A percentile compares a stretch with the other conserved stretches of the same genome.
These are phyloP conservation scores for Umbilicus rupestris DNA, from an alignment of 164 flowering plant species.

Conservation along the genomic window DNA sequence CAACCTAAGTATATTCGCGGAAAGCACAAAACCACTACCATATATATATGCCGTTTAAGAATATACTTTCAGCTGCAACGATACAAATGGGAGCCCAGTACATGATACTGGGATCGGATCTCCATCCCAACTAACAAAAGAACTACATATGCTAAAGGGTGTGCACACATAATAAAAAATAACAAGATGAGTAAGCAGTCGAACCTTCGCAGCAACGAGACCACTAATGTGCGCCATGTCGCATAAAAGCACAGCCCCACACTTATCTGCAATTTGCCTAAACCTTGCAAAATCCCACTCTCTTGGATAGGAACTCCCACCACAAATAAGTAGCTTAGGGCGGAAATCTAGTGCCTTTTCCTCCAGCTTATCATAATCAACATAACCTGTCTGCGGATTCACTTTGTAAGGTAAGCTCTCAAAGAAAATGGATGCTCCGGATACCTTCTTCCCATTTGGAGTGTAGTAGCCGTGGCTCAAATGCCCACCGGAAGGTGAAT, in stretches of 20 bases:
- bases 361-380: slow-evolving; percentile 67
- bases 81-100: not conserved
- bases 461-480: slow-evolving; percentile 72
- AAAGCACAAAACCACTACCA: not conserved
- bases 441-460: slow-evolving; percentile 62
- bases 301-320: slow-evolving; percentile 43
- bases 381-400: slow-evolving; percentile 71
- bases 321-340: slow-evolving; percentile 42
- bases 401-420: slow-evolving; percentile 89
- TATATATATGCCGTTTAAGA: not conserved
- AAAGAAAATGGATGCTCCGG: slow-evolving; percentile 87
- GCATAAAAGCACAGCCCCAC: slow-evolving; percentile 39
- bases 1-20: not conserved
- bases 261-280: slow-evolving; percentile 34
- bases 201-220: slow-evolving; percentile 38
- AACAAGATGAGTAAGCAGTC: slow-evolving; percentile 5
- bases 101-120: not conserved
- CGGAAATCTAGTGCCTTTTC: slow-evolving; percentile 40
- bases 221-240: slow-evolving; percentile 47
- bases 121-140: not conserved
- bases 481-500: slow-evolving; percentile 89
- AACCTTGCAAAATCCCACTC: slow-evolving; percentile 41
- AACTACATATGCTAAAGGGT: not conserved
- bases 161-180: not conserved
- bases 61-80: not conserved